Base-by-base conservation (phyloP, 2,329 filamentous ascomycete genomes). In the Pyrenophora teres region DNA sequence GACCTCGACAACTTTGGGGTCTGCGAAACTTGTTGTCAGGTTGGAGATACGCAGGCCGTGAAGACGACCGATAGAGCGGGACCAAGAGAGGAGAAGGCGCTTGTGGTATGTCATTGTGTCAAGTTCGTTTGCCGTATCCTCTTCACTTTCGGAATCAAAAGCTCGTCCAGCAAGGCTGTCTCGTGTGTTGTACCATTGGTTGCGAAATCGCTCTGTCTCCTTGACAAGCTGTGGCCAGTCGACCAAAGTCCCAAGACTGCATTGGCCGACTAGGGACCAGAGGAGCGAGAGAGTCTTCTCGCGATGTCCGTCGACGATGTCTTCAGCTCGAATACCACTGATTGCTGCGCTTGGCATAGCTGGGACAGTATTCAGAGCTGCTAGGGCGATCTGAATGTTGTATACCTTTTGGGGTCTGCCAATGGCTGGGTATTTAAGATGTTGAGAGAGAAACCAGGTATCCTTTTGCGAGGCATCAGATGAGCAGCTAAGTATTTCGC, bases 301-400 rank as follows among this genome's bases (percentile, higher is more conserved):
- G 7, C 85, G 80, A 59, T 86, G 83, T 2, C 85, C 85, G 58
- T 87, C 80, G 6, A 87, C 83, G 40, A 87, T 80, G 47, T 87
- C 82, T 33, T 82, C 80, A 0, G 84, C 77, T 12, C 71, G 76
- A 31, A 85, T 71, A 30, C 76, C 73, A 18, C 72, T 68, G 5
- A 77, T 65, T 10, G 80, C 68, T 25, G 73, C 74, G 10, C 67
- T 62, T 3, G 68, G 72, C 10, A 78, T 69, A 2, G 77, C 76
- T 9, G 67, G 68, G 6, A 79, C 71, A 9, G 71, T 71, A n/a
- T 69, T 64, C 10, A 87, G 70, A 2, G 83, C 81, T 41, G 76
- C 74, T 2, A 87, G 69, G 0, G 82, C 82, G 19, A 87, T 69
- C 54, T 83, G 80, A 0, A 84, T 80, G 62, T 87, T 87, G 72